Base-by-base conservation (phyloP, 176 grass and related monocot genomes). In the Carex littledalei region DNA sequence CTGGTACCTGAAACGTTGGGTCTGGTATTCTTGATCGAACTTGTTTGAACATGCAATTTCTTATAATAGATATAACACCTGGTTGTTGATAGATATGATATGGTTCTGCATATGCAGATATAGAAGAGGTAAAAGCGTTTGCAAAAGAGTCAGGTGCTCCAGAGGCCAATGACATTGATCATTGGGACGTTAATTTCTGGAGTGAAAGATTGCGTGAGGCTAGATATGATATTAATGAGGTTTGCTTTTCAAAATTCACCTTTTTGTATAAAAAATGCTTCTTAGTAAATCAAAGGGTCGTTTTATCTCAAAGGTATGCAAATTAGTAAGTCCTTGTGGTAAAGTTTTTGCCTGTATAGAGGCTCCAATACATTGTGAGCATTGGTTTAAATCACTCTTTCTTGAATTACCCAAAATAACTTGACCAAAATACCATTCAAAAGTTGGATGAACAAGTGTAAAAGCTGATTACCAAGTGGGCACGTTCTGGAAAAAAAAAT, bases 151-250 rank as follows among this genome's bases (percentile, higher is more conserved):
- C 87, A 82, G 94, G 78, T 88, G 89, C 89, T 89, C 87, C 88
- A 84, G 94, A 97, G 84, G 88, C 92, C 84, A 89, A 91, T 91
- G 88, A 94, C 68, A 43, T 97, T 47, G 81, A 88, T 86, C 92
- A 97, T 29, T 97, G 92, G 92, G 94, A 97, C 56, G 79, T 94
- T 78, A 91, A 16, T 3, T 97, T 97, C 88, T 97, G 94, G 94
- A 97, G 94, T 84, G 94, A 97, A 88, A 90, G 94, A n/a, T 85
- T 97, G 39, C 76, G 92, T 53, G 94, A 97, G 70, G 86, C 94
- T 64, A 97, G 94, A 88, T 97, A 92, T 88, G 92, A 97, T 68
- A 97, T 97, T 68, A 92, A 97, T 66, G 94, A 97, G 94, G 94
- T 92, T 86, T 71, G n/a, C 39, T 84, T 87, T 75, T 65, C 11